These are phyloP conservation scores for Keithomyces neogunnii DNA, from an alignment of 2,329 filamentous ascomycete species.

Conservation along the genomic window DNA sequence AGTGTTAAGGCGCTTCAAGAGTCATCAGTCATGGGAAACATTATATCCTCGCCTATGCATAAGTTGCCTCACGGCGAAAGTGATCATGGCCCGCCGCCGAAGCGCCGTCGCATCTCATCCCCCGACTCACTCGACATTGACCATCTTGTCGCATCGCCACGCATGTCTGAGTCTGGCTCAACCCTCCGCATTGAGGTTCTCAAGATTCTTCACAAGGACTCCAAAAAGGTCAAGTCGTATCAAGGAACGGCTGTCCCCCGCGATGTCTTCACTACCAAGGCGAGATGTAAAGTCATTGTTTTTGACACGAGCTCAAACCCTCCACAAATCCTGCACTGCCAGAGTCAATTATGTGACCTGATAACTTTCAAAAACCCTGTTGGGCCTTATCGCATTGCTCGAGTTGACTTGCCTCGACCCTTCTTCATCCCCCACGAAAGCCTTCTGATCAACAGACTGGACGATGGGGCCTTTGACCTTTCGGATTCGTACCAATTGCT, in stretches of 20 bases:
- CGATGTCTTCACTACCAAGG: conserved; percentile 23
- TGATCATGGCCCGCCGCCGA: conserved; percentile 31
- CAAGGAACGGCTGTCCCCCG: conserved; percentile 20
- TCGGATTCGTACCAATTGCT: conserved; percentile 41
- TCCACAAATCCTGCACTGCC: conserved; percentile 39
- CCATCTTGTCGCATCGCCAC: conserved; percentile 22
- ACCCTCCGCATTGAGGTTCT: conserved; percentile 44
- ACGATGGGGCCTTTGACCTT: conserved; percentile 37
- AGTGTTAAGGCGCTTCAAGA: conserved; percentile 35
- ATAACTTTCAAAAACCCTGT: conserved; percentile 39
- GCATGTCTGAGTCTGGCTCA: conserved; percentile 24
- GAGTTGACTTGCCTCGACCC: conserved; percentile 38
- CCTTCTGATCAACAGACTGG: conserved; percentile 38
- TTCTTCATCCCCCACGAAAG: conserved; percentile 45
- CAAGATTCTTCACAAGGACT: conserved; percentile 42
- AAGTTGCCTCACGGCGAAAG: conserved; percentile 27
- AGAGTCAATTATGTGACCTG: conserved; percentile 46
- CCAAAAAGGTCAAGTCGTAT: conserved; percentile 25
- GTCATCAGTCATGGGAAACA: conserved; percentile 33
- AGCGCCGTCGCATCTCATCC: conserved; percentile 41
- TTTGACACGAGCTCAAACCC: conserved; percentile 25
- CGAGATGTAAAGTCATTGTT: conserved; percentile 29
- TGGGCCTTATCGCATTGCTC: conserved; percentile 36
- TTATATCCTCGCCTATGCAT: conserved; percentile 28
- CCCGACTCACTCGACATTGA: conserved; percentile 25